Conservation (phyloP, 139 green algal genomes). For the Chlamydomonas schloesseri region DNA sequence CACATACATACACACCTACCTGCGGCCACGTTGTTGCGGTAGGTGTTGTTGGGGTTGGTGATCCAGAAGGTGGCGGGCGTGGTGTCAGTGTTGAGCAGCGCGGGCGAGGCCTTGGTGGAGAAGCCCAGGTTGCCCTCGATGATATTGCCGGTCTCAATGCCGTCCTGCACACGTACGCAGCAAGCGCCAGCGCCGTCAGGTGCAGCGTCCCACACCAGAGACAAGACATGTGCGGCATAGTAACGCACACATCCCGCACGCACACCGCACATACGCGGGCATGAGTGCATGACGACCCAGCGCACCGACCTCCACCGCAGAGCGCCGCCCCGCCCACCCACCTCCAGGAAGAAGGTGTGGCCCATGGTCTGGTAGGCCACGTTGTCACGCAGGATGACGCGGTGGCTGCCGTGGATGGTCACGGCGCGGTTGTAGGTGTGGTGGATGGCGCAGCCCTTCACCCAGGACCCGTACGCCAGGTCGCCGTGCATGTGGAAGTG, state of each 20-base stretch:
- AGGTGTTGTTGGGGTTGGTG: slow-evolving; percentile 82
- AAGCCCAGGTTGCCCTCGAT: slow-evolving; percentile 76
- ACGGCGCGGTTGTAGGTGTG: slow-evolving; percentile 72
- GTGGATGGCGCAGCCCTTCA: slow-evolving; percentile 64
- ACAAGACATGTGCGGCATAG: no score
- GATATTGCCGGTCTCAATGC: slow-evolving; percentile 39
- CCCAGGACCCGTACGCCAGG: slow-evolving; percentile 43
- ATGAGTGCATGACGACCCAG: not conserved
- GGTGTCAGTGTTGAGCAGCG: slow-evolving; percentile 77
- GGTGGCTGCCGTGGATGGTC: slow-evolving; percentile 67
- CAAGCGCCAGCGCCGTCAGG: not conserved
- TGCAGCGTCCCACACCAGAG: no score
- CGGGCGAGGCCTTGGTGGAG: slow-evolving; percentile 58
- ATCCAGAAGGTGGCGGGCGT: slow-evolving; percentile 85
- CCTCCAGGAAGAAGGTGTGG: slow-evolving; percentile 55
- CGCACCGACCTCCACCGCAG: no score
- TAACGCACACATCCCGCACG: no score
- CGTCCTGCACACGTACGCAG: not conserved
- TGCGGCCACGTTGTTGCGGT: not conserved
- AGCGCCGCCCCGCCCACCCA: not conserved
- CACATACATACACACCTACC: no score
- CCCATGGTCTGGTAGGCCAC: slow-evolving; percentile 72
- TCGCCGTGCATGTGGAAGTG: slow-evolving; percentile 72
- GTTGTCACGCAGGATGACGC: slow-evolving; percentile 55
- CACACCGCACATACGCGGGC: not conserved